These are phyloP conservation scores for Boeremia lycopersici DNA, from an alignment of 2,329 filamentous ascomycete species.

Conservation along the genomic window DNA sequence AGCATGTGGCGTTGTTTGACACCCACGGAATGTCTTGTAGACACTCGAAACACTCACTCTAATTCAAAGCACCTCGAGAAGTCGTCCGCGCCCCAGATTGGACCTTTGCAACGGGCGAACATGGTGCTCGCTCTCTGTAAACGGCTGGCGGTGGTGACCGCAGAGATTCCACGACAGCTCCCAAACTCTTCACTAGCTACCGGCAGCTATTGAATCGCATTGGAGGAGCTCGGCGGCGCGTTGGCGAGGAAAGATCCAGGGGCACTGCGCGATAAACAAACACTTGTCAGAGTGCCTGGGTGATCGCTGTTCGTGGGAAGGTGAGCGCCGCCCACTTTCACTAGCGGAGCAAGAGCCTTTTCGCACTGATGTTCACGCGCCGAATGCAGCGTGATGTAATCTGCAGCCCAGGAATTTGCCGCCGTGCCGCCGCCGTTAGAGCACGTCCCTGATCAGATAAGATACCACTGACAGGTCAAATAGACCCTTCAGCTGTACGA, in stretches of 20 bases:
- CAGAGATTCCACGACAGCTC: conserved; percentile 19
- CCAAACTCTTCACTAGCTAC: conserved; percentile 29
- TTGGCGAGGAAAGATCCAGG: conserved; percentile 4
- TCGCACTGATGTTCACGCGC: conserved; percentile 17
- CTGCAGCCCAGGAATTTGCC: not conserved
- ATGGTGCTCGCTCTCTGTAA: conserved; percentile 44
- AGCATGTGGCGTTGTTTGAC: not conserved
- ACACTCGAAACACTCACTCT: conserved; percentile 62
- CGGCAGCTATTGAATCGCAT: conserved; percentile 22
- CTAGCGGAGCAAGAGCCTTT: conserved; percentile 17
- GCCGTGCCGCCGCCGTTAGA: conserved; percentile 12
- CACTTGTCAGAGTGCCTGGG: conserved; percentile 12
- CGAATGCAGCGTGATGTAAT: conserved; percentile 21
- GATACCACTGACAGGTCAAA: conserved; percentile 4
- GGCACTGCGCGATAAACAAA: conserved; percentile 15
- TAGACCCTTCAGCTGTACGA: not conserved
- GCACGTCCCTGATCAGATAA: conserved; percentile 20
- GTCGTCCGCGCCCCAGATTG: conserved; percentile 66
- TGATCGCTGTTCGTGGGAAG: conserved; percentile 16
- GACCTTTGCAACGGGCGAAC: conserved; percentile 63
- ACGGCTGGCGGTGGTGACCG: conserved; percentile 19
- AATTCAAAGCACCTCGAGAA: conserved; percentile 66
- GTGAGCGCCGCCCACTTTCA: conserved; percentile 4
- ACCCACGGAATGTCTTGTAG: not conserved
- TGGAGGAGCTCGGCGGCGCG: conserved; percentile 7